Base-by-base conservation (phyloP, 2,329 filamentous ascomycete genomes). In the Scorias spongiosa region DNA sequence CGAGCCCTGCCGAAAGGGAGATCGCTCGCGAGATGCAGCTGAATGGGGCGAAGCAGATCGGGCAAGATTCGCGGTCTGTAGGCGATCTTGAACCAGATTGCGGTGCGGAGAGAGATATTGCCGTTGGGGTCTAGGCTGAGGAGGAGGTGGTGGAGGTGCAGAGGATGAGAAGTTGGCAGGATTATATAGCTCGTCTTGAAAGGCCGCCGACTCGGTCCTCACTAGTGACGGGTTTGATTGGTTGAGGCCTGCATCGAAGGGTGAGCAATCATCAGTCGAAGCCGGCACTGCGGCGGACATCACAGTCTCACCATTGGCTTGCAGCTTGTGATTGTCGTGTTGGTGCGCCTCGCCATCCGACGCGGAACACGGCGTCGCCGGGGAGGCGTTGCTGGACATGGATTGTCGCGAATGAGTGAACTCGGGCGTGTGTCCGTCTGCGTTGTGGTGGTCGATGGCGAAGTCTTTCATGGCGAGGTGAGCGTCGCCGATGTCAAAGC, bases 131-230 rank as follows among this genome's bases (percentile, higher is more conserved):
- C 1, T 74, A 71, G 0, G 72, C 72, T 52, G 78, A 68, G 47
- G 78, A 78, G 54, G 70, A 76, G 84, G 66, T 80, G 89, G 1
- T 8, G 69, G 64, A 10, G 72, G 69, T 2, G 76, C 66, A 4
- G 76, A 66, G 0, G 75, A 71, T 0, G 74, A 74, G 55, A 79
- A 70, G 47, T 79, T 78, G 53, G 71, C 74, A 0, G 82, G 80
- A 53, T 81, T 87, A 68, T 84, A 93, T 1, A 93, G 72, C 61
- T 91, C 85, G 60, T 94, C 88, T 54, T 78, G 74, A 57, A 84
- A 89, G 41, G 85, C 74, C 57, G 93, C 86, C 14, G 86, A 89
- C 66, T 91, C 85, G 0, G 87, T 91, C 45, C 86, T 75, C 52
- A 55, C 57, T 7, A 63, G 52, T 45, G 87, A 81, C 50, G 93